Base-by-base conservation (phyloP, 768 basidiomycete genomes). In the Rhodotorula paludigena region DNA sequence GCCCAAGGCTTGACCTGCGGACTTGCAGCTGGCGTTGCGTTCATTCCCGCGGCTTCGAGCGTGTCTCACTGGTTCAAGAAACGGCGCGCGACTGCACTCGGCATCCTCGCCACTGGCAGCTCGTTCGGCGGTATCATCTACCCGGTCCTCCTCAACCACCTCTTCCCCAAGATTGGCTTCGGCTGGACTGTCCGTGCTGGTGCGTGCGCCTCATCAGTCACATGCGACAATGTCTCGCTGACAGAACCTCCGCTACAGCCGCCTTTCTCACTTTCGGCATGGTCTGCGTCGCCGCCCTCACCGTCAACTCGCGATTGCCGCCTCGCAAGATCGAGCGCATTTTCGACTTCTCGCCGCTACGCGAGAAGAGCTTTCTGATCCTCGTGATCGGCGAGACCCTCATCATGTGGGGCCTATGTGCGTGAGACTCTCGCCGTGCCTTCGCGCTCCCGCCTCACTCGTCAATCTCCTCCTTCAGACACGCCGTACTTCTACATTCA, bases 61-160 rank as follows among this genome's bases (percentile, higher is more conserved):
- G 81, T 88, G 23, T 84, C 87, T 1, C 88, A 85, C 1, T 82
- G 86, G 61, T 90, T 89, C 78, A 74, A 75, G 57, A 82, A 82
- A 68, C 85, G 86, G 67, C 83, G 88, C 16, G 87, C 86, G 5
- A 86, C 88, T 2, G 87, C 89, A 0, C 79, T 87, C 35, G 89
- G 89, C 2, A 79, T 90, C 59, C 85, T 85, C 15, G 81, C 84
- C 1, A 84, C 87, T 35, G 89, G 89, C 21, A 85, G 85, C n/a
- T 84, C 83, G 25, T 74, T 85, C 21, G 86, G 87, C 5, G 85
- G 84, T 16, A 69, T 87, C 69, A 82, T 87, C 79, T 63, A 60
- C 33, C 67, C 67, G 0, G 48, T 59, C 53, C 51, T 68, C 53
- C 78, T 88, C n/a, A 87, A 88, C 71, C 79, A 81, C 39, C 77